Evolutionary conservation across 2,329 filamentous ascomycete genomes (phyloP), one percentile per base, ranked within the genome.

Genomic region (Cladosporium colombiae): DNA sequence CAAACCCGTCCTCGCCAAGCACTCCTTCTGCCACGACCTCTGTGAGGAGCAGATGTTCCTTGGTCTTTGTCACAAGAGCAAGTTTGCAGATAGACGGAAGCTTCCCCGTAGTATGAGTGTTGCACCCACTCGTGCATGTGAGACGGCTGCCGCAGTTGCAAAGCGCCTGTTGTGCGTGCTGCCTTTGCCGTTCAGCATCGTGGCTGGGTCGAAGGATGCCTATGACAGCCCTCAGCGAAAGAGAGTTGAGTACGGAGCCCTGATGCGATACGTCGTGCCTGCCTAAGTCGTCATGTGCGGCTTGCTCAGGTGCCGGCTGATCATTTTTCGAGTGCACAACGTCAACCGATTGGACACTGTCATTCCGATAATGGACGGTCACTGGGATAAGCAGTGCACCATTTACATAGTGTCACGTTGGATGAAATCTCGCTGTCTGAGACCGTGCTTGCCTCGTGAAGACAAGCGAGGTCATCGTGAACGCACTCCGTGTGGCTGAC

Each of bases 281-380:
- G 25, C 52, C 18, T 31, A 18, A 55, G 18, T 23, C 31, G 52
- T 31, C 52, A 55, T 55, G 52, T 55, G 31, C 52, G 52, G 52
- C 55, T 31, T 57, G 29, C 29, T 14, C 56, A 59, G 18, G 56
- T 59, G 56, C 56, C 56, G 56, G 56, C 18, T 44, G 56, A 59
- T 59, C 56, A 59, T 29, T 13, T 13, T 23, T 59, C 13, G 27
- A 44, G 13, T 16, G 56, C 56, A 59, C 33, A 23, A 25, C 23
- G n/a, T 25, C n/a, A 46, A 37, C 37, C 52, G 56, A 59, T 59
- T 46, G 56, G 23, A 23, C 16, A 27, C 56, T 33, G 31, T 21
- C 10, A 57, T n/a, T 13, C 33, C 33, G 55, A 57, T 40, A 40
- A 6, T 40, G 21, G 21, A 11, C 25, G 23, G n/a, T 46, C 25